phyloP scores from a whole-genome alignment of 805 yeast species.

The Barnettozyma populi region DNA sequence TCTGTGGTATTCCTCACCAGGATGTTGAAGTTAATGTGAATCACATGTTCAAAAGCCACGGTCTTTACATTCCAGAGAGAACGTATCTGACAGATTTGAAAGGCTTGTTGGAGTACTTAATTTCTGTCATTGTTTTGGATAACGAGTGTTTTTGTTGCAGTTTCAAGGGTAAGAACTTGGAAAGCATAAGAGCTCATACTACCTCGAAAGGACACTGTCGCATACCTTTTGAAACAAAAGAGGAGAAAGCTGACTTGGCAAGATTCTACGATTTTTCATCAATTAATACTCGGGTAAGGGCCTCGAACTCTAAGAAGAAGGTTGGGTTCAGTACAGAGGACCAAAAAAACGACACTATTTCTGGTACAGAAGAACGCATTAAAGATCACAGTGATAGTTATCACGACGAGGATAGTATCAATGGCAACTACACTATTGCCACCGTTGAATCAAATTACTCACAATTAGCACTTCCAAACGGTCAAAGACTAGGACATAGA shows the following conservation, averaged over 20 bases:
- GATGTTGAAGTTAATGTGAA: slow-evolving; percentile 55
- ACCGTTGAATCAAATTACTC: slow-evolving; percentile 50
- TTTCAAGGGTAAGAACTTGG: slow-evolving; percentile 78
- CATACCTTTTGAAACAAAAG: slow-evolving; percentile 80
- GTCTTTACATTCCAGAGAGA: slow-evolving; percentile 82
- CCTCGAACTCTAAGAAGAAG: slow-evolving; percentile 22
- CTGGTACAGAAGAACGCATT: slow-evolving; percentile 27
- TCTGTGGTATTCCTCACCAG: slow-evolving; percentile 47
- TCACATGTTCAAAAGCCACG: slow-evolving; percentile 79
- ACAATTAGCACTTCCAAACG: slow-evolving; percentile 71
- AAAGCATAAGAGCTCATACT: slow-evolving; percentile 89
- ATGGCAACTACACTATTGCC: slow-evolving; percentile 31
- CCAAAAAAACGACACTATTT: slow-evolving; percentile 25
- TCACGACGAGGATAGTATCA: slow-evolving; percentile 24
- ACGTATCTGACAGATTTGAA: slow-evolving; percentile 58
- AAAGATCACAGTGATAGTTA: slow-evolving; percentile 17
- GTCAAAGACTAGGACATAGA: slow-evolving; percentile 78
- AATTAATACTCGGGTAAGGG: slow-evolving; percentile 41
- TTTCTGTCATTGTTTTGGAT: slow-evolving; percentile 78
- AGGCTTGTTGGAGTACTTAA: slow-evolving; percentile 72
- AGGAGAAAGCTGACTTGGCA: slow-evolving; percentile 69
- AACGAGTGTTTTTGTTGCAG: slow-evolving; percentile 77
- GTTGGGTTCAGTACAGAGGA: slow-evolving; percentile 27
- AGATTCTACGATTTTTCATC: slow-evolving; percentile 82
- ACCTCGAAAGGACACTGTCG: slow-evolving; percentile 78